phyloP scores from a whole-genome alignment of 768 basidiomycete species.

The Termitomyces sp. region DNA sequence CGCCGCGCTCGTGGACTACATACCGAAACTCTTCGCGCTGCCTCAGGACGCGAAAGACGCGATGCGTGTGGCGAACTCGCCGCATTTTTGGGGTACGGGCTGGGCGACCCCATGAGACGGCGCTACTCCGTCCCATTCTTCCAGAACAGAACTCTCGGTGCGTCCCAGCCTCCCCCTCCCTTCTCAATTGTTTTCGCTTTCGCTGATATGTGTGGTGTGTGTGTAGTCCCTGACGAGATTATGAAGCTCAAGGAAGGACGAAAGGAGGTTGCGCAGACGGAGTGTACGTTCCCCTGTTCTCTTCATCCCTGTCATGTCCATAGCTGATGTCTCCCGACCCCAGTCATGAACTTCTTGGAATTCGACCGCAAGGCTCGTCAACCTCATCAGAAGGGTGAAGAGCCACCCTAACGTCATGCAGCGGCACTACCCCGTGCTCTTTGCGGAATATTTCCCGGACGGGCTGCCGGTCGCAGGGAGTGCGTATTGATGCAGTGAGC shows the following conservation, averaged over 20 bases:
- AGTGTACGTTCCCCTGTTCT: conserved; percentile 49
- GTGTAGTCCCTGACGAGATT: conserved; percentile 66
- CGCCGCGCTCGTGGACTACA: conserved; percentile 49
- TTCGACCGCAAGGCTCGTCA: conserved; percentile 69
- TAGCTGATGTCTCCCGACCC: background rate
- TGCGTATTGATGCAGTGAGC: conserved; percentile 51
- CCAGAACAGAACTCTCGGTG: conserved; percentile 67
- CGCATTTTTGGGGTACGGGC: conserved; percentile 65
- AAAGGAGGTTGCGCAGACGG: conserved; percentile 50
- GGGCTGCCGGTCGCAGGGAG: conserved; percentile 50
- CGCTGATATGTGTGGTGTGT: no score
- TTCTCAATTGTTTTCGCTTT: no score
- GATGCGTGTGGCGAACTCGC: conserved; percentile 69
- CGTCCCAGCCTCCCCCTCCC: no score
- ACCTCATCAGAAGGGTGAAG: conserved; percentile 75
- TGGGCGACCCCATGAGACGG: conserved; percentile 35
- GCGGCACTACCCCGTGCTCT: conserved; percentile 72
- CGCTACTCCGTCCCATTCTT: conserved; percentile 87
- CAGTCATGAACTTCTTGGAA: conserved; percentile 81
- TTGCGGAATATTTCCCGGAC: conserved; percentile 66
- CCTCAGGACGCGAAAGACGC: conserved; percentile 63
- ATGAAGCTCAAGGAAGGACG: conserved; percentile 55
- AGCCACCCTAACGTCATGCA: conserved; percentile 83
- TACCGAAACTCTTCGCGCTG: conserved; percentile 69
- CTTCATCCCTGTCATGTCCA: no score